A percentile compares a stretch with the other conserved stretches of the same genome.
phyloP scores from a whole-genome alignment of 2,329 filamentous ascomycete species.

The Purpureocillium lavendulum region DNA sequence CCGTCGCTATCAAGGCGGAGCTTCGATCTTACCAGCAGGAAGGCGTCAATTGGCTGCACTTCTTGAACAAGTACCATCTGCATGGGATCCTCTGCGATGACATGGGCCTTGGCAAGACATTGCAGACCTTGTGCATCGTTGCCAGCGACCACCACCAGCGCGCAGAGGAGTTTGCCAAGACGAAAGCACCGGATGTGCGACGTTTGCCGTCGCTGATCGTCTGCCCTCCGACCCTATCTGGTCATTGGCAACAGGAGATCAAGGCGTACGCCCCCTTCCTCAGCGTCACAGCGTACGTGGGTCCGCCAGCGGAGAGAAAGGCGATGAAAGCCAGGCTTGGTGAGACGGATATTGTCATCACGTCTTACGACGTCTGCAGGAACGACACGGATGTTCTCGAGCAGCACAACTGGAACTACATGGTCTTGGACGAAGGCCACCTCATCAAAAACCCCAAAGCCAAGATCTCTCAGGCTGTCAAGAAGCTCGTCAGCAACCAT shows the following conservation, averaged over 20 bases:
- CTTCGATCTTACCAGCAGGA: conserved; percentile 97
- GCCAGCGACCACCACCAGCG: conserved; percentile 94
- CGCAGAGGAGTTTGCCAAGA: conserved; percentile 81
- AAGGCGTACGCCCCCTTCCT: conserved; percentile 94
- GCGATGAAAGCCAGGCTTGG: conserved; percentile 61
- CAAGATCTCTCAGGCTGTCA: conserved; percentile 90
- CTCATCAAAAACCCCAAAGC: conserved; percentile 98
- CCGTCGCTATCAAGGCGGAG: conserved; percentile 94
- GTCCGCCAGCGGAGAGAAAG: conserved; percentile 72
- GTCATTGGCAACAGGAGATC: conserved; percentile 98
- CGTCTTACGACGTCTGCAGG: conserved; percentile 94
- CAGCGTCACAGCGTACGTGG: conserved; percentile 81
- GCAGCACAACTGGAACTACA: conserved; percentile 90
- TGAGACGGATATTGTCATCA: conserved; percentile 86
- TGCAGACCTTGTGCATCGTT: conserved; percentile 96
- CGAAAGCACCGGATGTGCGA: conserved; percentile 67
- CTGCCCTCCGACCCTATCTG: conserved; percentile 90
- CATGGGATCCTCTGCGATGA: conserved; percentile 98
- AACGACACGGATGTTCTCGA: conserved; percentile 85
- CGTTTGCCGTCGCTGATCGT: conserved; percentile 87
- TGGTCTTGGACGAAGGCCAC: conserved; percentile 94
- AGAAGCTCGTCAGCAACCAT: conserved; percentile 83
- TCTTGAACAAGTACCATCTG: conserved; percentile 95
- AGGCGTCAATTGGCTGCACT: conserved; percentile 96
- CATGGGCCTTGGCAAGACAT: conserved; percentile 96